These are phyloP conservation scores for Rhododendron simsii DNA, from an alignment of 148 eudicot species.

Conservation along the genomic window DNA sequence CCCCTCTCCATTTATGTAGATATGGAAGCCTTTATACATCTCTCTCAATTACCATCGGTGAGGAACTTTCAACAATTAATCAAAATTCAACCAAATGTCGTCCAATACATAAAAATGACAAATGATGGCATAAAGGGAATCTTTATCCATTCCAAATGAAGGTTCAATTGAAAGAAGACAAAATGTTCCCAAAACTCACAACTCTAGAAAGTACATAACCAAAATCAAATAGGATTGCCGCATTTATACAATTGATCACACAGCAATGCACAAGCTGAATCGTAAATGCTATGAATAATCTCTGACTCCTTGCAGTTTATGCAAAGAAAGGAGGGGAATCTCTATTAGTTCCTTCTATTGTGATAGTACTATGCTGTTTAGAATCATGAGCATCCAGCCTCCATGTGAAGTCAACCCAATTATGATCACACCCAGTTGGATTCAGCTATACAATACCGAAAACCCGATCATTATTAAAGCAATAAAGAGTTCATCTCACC, in stretches of 20 bases:
- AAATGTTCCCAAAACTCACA: not conserved
- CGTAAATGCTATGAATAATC: not conserved
- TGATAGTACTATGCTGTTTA: not conserved
- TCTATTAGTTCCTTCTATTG: not conserved
- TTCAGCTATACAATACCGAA: not conserved
- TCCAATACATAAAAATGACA: not conserved
- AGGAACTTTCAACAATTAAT: not conserved
- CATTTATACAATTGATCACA: not conserved
- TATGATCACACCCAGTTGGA: not conserved
- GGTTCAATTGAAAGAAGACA: not conserved
- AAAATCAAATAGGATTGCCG: conserved; percentile 2
- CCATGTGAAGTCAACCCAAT: not conserved
- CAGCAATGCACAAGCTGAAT: not conserved
- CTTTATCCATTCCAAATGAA: not conserved
- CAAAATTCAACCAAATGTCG: not conserved
- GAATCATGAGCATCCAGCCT: not conserved
- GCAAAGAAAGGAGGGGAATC: not conserved
- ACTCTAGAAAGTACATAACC: not conserved
- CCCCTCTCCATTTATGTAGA: not conserved
- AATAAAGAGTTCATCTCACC: not conserved
- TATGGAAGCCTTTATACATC: not conserved
- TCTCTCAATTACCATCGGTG: not conserved
- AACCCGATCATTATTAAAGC: not conserved
- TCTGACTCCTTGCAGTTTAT: not conserved
- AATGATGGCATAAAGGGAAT: not conserved